Evolutionary conservation across 2,329 filamentous ascomycete species (phyloP).

Genomic region (Tolypocladium tundrense): DNA sequence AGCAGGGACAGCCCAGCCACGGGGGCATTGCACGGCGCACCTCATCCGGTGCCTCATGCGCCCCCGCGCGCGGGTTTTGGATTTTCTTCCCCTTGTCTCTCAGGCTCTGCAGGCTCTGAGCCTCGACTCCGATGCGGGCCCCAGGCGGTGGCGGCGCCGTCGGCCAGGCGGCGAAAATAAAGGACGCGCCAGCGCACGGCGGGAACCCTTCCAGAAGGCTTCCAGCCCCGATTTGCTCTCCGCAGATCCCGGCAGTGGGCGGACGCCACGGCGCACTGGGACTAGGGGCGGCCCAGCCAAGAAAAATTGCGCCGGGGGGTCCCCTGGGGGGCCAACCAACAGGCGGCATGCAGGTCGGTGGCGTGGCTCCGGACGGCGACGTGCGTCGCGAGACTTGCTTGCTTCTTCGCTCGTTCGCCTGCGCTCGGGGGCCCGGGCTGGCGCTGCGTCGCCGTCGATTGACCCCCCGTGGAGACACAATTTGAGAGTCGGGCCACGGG

Average conservation of each 20-base stretch:
- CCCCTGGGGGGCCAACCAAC: neutral
- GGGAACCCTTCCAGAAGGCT: neutral
- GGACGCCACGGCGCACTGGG: neutral
- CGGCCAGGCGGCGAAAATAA: neutral
- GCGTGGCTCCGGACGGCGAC: neutral
- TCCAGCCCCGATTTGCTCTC: neutral
- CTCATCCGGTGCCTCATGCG: neutral
- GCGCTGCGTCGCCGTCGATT: neutral
- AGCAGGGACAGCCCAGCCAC: neutral
- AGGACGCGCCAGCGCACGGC: neutral
- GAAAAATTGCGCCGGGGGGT: neutral
- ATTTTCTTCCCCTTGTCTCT: too few relatives aligned
- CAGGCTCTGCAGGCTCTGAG: neutral
- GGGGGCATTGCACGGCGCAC: neutral
- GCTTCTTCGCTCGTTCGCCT: neutral
- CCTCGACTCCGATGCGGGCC: too few relatives aligned
- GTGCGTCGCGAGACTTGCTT: neutral
- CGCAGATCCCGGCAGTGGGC: conserved; percentile 1
- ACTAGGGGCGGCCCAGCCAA: neutral
- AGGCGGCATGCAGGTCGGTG: neutral
- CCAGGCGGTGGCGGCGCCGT: neutral
- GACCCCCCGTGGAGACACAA: neutral
- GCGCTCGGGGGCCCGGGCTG: neutral
- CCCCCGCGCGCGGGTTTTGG: neutral
- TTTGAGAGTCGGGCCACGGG: neutral